phyloP scores from a whole-genome alignment of 116 monocot species.

The Cymodocea nodosa region DNA sequence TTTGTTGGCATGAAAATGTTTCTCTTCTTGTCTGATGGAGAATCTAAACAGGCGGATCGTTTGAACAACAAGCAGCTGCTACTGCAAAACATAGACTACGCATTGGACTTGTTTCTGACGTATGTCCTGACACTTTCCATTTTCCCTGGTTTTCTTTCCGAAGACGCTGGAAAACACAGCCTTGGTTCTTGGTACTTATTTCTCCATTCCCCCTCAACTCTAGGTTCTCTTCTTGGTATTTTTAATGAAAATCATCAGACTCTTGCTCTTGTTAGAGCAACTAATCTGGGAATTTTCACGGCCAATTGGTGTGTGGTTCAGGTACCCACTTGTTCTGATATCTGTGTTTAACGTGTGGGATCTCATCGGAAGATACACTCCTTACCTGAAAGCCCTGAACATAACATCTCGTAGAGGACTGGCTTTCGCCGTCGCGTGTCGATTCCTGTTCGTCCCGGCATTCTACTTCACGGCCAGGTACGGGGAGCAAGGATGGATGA shows the following conservation, averaged over 20 bases:
- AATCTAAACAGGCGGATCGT: not conserved
- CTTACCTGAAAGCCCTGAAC: slow-evolving; percentile 26
- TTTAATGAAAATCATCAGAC: not conserved
- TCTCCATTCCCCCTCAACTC: not conserved
- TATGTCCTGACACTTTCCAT: slow-evolving; percentile 12
- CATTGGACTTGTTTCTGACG: slow-evolving; percentile 2
- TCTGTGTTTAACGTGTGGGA: slow-evolving; percentile 68
- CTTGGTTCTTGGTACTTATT: slow-evolving; percentile 8
- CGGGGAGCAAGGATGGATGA: slow-evolving; percentile 55
- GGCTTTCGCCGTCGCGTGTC: slow-evolving; percentile 22
- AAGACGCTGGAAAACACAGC: slow-evolving; percentile 12
- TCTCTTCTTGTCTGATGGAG: not conserved
- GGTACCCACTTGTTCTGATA: slow-evolving; percentile 70
- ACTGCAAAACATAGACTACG: slow-evolving; percentile 9
- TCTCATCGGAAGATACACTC: slow-evolving; percentile 60
- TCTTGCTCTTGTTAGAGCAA: too few species aligned
- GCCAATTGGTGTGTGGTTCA: slow-evolving; percentile 5
- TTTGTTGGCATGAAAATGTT: not conserved
- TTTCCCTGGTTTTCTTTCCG: slow-evolving; percentile 14
- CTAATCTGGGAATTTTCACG: not conserved
- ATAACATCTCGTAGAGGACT: slow-evolving; percentile 42
- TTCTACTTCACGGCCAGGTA: slow-evolving; percentile 80
- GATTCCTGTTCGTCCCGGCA: slow-evolving; percentile 60
- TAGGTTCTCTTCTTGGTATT: not conserved
- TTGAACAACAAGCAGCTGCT: not conserved